Base-by-base conservation (phyloP, 305 asterid species). In the Fraxinus floribunda region DNA sequence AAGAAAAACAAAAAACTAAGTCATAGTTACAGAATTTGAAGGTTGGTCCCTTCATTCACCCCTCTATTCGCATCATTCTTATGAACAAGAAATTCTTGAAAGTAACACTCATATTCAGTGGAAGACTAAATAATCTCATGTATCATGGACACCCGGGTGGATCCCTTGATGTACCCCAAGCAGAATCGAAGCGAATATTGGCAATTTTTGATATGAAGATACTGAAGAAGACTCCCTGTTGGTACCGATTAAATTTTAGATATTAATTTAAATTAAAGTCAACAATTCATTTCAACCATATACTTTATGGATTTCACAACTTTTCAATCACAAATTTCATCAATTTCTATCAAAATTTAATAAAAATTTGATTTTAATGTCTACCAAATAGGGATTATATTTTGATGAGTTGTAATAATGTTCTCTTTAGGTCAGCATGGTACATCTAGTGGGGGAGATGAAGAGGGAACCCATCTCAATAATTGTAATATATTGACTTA, bases 181-280 rank as follows among this genome's bases (percentile, higher is more conserved):
- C 4, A 30, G 34, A 30, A 30, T 2, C 34, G 34, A 71, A n/a
- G 46, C n/a, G 39, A 81, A 20, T 83, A 83, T 85, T 83, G 85
- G 82, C 76, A 57, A 86, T 85, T 85, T 35, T 78, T 85, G 80
- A 85, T 73, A 78, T 29, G 44, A 78, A 80, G 86, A 87, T 87
- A 84, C 85, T 83, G 75, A 78, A 44, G 83, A 71, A 75, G 86
- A 82, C 83, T 26, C 11, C 44, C 0, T 38, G 0, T 38, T 7
- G 11, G 11, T 38, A 38, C 11, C 13, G 13, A 39, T 8, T 39
- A 39, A 39, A 39, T 1, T 39, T 39, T 39, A 39, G 3, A 7
- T 39, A 8, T 39, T 7, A 1, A 39, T 39, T 0, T 39, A 7
- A 39, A 39, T 39, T 39, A 39, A 39, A 39, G 13, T 39, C 46